Evolutionary conservation across 1,139 yeast genomes (phyloP), one percentile per base, ranked within the genome.

Genomic region (Blastobotrys aristatus): DNA sequence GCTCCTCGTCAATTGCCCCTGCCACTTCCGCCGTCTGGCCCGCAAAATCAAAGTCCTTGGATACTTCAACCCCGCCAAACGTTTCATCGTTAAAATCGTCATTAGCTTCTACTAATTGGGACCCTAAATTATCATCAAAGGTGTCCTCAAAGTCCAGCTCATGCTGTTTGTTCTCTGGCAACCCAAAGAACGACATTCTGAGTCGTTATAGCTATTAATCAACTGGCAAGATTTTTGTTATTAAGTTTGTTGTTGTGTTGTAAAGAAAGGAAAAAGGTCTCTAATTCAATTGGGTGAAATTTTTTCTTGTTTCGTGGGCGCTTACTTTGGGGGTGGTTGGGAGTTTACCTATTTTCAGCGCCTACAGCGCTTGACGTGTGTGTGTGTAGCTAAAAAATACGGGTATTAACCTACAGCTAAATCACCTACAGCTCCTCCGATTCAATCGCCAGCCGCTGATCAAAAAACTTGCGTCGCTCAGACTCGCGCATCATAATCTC

Each of bases 61-160:
- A 50, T 29, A 43, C 42, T 24, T 66, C 75, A 7, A 75, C 70
- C 42, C 70, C 74, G 40, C 97, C 97, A 69, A 90, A 90, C 1
- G 97, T 90, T 61, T 87, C 95, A 53, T 82, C 85, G 63, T 90
- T 90, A 59, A 87, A 73, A 46, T 82, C 89, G 63, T 89, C 97
- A 50, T 83, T 89, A 31, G 78, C 82, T 54, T 84, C 94, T 40
- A 75, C 76, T 43, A 78, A 74, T 51, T 74, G 74, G 27, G 78
- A 86, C 2, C 89, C 92, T 50, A 84, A 74, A 2, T 90, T 90
- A 48, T 64, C 67, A 54, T 84, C 87, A 62, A 85, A 86, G 16
- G 95, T 82, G 46, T 88, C 95, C 58, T 87, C 94, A 61, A 86
- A 89, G 60, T 85, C 94, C 51, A 65, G 63, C 30, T 60, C 55